These are phyloP conservation scores for Pythium grandisporangium DNA, from an alignment of 352 stramenopile species.

Conservation along the genomic window DNA sequence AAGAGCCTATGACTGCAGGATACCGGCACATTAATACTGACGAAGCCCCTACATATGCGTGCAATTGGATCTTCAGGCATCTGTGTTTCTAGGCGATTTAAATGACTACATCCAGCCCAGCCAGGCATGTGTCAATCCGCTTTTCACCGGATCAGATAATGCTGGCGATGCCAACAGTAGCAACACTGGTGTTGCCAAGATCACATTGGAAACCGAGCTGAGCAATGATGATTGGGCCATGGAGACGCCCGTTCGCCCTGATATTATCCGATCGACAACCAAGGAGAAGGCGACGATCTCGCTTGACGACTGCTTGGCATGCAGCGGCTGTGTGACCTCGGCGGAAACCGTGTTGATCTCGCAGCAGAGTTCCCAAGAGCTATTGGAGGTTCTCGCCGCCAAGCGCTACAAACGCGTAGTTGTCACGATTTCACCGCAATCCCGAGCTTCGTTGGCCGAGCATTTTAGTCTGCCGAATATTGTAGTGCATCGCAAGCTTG, in stretches of 20 bases:
- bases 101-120: constrained; percentile 93
- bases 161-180: constrained; percentile 1
- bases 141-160: constrained; percentile 64
- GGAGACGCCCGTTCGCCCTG: constrained; percentile 32
- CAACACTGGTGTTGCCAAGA: constrained; percentile 37
- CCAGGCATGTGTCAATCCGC: constrained; percentile 91
- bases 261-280: constrained; percentile 69
- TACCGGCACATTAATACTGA: no score
- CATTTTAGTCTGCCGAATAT: constrained; percentile 67
- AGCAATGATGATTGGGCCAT: constrained; percentile 41
- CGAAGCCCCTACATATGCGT: no score
- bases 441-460: constrained; percentile 74
- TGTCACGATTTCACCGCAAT: constrained; percentile 86
- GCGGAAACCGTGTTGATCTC: constrained; percentile 97
- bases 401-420: constrained; percentile 56
- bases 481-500: constrained; percentile 61
- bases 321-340: constrained; percentile 96
- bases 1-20: no score
- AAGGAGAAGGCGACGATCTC: constrained; percentile 90
- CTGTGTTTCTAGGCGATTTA: constrained; percentile 90
- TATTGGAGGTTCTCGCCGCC: constrained; percentile 53
- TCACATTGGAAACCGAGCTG: constrained; percentile 74
- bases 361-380: constrained; percentile 89
- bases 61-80: no score
- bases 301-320: constrained; percentile 95